phyloP scores from a whole-genome alignment of 2,329 filamentous ascomycete genomes.

The Moelleriella libera region DNA sequence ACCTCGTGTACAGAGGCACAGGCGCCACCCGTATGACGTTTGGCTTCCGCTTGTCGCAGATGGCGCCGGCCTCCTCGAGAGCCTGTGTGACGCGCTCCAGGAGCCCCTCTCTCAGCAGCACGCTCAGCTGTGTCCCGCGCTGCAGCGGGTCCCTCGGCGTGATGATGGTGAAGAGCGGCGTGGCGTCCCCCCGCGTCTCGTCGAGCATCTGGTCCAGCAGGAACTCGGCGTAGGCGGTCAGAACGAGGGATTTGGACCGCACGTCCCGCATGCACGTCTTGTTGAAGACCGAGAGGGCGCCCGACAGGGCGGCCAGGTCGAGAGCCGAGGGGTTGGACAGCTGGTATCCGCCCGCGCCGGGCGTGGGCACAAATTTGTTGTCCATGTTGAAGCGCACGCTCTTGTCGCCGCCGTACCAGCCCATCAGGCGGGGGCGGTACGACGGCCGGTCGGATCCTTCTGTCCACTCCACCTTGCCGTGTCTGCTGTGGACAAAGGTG shows the following conservation, averaged over 20 bases:
- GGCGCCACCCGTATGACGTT: conserved; percentile 77
- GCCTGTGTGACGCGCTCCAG: conserved; percentile 52
- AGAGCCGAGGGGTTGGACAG: conserved; percentile 71
- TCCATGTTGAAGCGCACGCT: conserved; percentile 68
- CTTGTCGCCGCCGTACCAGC: conserved; percentile 83
- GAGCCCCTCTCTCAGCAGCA: conserved; percentile 53
- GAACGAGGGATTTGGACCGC: conserved; percentile 52
- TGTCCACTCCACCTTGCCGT: conserved; percentile 40
- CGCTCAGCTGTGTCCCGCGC: conserved; percentile 66
- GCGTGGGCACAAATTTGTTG: conserved; percentile 62
- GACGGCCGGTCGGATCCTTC: conserved; percentile 17
- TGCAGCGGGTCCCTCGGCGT: conserved; percentile 55
- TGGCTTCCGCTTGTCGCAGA: conserved; percentile 74
- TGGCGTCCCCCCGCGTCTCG: conserved; percentile 11
- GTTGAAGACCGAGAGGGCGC: conserved; percentile 59
- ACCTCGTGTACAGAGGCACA: conserved; percentile 72
- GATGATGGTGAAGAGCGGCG: conserved; percentile 43
- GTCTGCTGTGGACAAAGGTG: conserved; percentile 64
- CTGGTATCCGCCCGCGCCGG: conserved; percentile 70
- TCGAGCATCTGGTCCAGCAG: conserved; percentile 37
- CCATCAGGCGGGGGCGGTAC: conserved; percentile 55
- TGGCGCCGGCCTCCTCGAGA: conserved; percentile 54
- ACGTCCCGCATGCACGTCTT: conserved; percentile 56
- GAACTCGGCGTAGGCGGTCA: conserved; percentile 67
- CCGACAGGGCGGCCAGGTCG: conserved; percentile 62